Evolutionary conservation across 495 filamentous ascomycete species (phyloP), one percentile per base, ranked within the genome.

Genomic region (Tuber indicum): DNA sequence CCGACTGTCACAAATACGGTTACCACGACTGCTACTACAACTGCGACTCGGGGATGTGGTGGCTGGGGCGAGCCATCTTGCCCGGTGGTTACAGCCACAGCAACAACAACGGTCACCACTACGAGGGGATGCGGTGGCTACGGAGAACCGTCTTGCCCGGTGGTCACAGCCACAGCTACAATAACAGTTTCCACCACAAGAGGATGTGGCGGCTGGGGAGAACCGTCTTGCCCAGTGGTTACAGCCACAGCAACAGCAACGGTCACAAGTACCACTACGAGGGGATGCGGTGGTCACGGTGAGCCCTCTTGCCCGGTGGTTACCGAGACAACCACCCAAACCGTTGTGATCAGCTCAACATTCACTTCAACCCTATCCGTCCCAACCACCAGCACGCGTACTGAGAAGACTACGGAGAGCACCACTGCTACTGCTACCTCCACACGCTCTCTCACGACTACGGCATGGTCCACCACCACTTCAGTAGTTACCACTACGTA

Each of bases 401-500:
- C 52, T n/a, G 52, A 62, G 52, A 58, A 58, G 52, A 62, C 52
- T 32, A 62, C 52, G 8, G 58, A 49, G 46, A 75, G 46, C 46
- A 49, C 26, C 12, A 81, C 79, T 42, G 72, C 71, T 44, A 81
- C 79, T 32, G 46, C 79, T 12, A 81, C 79, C 12, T 70, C 75
- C 26, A 81, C 79, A 3, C 71, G n/a, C 39, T 70, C 71, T 8
- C 46, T 78, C 70, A 80, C 70, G 7, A 79, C 77, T 45, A 80
- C 78, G 9, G 75, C 78, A 10, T 76, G 74, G n/a, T 74, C 70
- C 7, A 78, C 80, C 42, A 77, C 79, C 12, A 80, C 78, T 43
- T 71, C 77, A 66, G 71, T 70, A 16, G 19, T 81, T 21, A 77
- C 78, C 5, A 80, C 58, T 32, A 80, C 76, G 32, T 79, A 69